Conservation (phyloP, 202 grass and related monocot genomes). For the Dendrocalamus latiflorus region DNA sequence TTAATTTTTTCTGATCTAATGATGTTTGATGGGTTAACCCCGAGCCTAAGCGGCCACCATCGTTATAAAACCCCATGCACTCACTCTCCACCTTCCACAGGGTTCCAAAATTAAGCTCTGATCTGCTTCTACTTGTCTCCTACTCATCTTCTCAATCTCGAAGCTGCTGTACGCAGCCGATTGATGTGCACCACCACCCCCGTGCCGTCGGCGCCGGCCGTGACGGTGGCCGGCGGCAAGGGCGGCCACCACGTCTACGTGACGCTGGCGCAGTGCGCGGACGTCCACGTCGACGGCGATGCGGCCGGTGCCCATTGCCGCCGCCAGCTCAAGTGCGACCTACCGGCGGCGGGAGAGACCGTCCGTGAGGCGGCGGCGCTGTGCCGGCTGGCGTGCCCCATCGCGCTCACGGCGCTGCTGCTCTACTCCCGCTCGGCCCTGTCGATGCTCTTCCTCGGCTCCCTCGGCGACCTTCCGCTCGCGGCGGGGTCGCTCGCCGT, state of each 20-base stretch:
- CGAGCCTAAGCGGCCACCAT: neutral
- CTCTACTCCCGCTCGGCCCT: constrained; percentile 79
- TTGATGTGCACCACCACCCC: constrained; percentile 51
- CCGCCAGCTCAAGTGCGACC: neutral
- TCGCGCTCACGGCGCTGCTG: constrained; percentile 71
- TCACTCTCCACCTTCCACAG: constrained; percentile 1
- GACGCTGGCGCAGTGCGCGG: constrained; percentile 6
- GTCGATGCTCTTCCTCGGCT: constrained; percentile 93
- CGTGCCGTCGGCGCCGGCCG: constrained; percentile 5
- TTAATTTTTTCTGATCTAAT: too few relatives aligned
- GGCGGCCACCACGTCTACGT: constrained; percentile 33
- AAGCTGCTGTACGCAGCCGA: neutral
- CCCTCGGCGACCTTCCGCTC: constrained; percentile 78
- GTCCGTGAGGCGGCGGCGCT: constrained; percentile 54
- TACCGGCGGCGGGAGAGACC: constrained; percentile 16
- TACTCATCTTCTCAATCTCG: neutral
- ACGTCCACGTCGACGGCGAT: neutral
- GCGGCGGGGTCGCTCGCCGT: constrained; percentile 84
- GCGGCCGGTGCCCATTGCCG: neutral
- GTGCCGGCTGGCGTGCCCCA: constrained; percentile 71
- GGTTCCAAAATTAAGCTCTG: too few relatives aligned
- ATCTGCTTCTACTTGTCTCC: neutral
- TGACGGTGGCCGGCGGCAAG: neutral
- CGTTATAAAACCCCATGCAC: constrained; percentile 48
- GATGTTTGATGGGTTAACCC: too few relatives aligned